Evolutionary conservation across 108 stramenopile species (phyloP), one percentile per base, ranked within the genome.

Genomic region (Mediolabrus comicus): DNA sequence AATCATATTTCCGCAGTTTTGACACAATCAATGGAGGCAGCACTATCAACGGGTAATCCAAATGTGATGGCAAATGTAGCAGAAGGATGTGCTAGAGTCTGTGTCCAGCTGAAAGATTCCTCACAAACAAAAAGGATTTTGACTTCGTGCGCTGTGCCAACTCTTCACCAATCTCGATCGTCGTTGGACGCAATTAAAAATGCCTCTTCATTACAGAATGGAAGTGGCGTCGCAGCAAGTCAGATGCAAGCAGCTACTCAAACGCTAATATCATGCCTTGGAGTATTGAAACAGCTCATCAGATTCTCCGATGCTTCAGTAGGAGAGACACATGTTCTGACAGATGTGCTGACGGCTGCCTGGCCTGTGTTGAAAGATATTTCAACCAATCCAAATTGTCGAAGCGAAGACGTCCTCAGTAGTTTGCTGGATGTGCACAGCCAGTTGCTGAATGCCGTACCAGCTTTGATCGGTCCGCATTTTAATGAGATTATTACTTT

Each of bases 401-500:
- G 29, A 5, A 70, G 59, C 39, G 75, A 79, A 29, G 51, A 43
- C 19, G 57, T 85, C 32, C 59, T 85, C 3, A 26, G 36, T 22
- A 30, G 38, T 3, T 30, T 81, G 19, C 60, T 85, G 13, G 46
- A 62, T 51, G 79, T 87, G 0, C 86, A 84, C 38, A 67, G 67
- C 51, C 82, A 84, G 51, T 38, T 86, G 17, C 28, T 89, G 8
- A 78, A 71, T 35, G 77, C 57, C 14, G 74, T 82, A 1, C 75
- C 75, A 22, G 25, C 59, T 12, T 54, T 85, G n/a, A 78, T 85
- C 30, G 77, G 59, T 19, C 78, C 85, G 14, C 62, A 74, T 28
- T 80, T 89, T 60, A 62, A 77, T 46, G 72, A 77, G 31, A 68
- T 82, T 3, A 72, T 86, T n/a, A 57, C 69, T 12, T 75, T 86